Evolutionary conservation across 352 stramenopile species (phyloP), one percentile per base, ranked within the genome.

Genomic region (Phytopythium ostracodes): DNA sequence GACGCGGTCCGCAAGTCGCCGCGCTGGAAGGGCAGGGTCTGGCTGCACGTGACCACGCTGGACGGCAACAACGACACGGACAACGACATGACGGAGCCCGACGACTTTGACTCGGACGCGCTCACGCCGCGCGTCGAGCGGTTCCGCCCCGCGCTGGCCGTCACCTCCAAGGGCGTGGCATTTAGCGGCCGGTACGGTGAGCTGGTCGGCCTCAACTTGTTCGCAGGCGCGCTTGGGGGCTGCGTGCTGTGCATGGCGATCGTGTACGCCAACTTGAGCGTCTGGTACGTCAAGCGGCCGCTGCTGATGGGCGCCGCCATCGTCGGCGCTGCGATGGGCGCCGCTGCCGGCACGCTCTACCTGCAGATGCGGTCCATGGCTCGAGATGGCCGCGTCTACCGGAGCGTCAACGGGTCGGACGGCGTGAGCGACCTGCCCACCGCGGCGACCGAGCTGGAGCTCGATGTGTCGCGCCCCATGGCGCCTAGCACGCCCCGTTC

Each of bases 21-120:
- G 12, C 66, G 51, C 54, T 88, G 75, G 76, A 78, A 79, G 50
- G 77, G 66, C 56, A 76, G 74, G 18, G 50, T 88, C 18, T 86
- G 68, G 72, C 47, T 88, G 38, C 79, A 88, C 54, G 38, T 67
- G 43, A 88, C 78, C 42, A 66, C 62, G 31, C 63, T 69, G 56
- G 17, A 33, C 58, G 24, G 43, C 40, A 42, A 25, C 20, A 63
- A 66, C 29, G 56, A 77, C 22, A 35, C 57, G 20, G 50, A 46
- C 24, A 56, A 75, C 10, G 73, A 77, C 29, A 66, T 73, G 56
- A 77, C 74, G 4, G 73, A 81, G 31, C 62, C 67, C 15, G 62
- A 80, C 20, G 63, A 75, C 59, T 14, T 64, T 15, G 75, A 71
- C 2, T 65, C 71, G 40, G 62, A 66, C 31, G 49, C 55, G 4